phyloP scores from a whole-genome alignment of 2,329 filamentous ascomycete genomes.

The Aspergillus sp. region DNA sequence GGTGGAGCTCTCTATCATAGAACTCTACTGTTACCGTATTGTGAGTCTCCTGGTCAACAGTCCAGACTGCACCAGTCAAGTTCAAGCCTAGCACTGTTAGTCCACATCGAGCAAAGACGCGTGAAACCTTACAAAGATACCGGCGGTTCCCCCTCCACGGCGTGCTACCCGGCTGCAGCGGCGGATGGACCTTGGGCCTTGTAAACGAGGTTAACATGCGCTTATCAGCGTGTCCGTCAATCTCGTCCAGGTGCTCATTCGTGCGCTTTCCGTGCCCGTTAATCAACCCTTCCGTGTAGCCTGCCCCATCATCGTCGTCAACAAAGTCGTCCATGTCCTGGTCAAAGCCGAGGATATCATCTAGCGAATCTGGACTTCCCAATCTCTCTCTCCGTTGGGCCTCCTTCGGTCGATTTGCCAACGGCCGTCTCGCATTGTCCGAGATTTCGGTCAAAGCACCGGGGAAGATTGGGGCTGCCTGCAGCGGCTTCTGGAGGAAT shows the following conservation, averaged over 20 bases:
- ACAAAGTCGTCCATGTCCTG: constrained; percentile 80
- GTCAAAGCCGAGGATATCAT: constrained; percentile 74
- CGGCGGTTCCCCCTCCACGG: constrained; percentile 94
- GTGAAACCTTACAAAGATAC: constrained; percentile 69
- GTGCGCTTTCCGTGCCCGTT: constrained; percentile 68
- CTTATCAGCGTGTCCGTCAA: constrained; percentile 55
- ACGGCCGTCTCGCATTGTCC: constrained; percentile 64
- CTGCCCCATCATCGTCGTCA: constrained; percentile 91
- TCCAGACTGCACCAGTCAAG: constrained; percentile 93
- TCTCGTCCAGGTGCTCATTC: constrained; percentile 53
- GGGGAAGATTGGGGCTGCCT: constrained; percentile 84
- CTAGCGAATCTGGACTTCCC: constrained; percentile 75
- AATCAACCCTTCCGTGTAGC: constrained; percentile 69
- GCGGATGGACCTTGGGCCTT: constrained; percentile 73
- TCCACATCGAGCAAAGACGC: constrained; percentile 1
- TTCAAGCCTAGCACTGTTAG: constrained; percentile 65
- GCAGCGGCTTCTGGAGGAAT: constrained; percentile 58
- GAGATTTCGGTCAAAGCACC: constrained; percentile 74
- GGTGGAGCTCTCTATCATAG: constrained; percentile 88
- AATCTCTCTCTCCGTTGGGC: constrained; percentile 59
- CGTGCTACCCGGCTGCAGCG: constrained; percentile 93
- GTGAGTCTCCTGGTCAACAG: constrained; percentile 89
- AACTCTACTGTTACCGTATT: constrained; percentile 97
- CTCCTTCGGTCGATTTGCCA: constrained; percentile 60
- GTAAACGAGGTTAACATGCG: constrained; percentile 54